Evolutionary conservation across 768 basidiomycete species (phyloP), one percentile per base, ranked within the genome.

Genomic region (Lepiota brunneoincarnata): DNA sequence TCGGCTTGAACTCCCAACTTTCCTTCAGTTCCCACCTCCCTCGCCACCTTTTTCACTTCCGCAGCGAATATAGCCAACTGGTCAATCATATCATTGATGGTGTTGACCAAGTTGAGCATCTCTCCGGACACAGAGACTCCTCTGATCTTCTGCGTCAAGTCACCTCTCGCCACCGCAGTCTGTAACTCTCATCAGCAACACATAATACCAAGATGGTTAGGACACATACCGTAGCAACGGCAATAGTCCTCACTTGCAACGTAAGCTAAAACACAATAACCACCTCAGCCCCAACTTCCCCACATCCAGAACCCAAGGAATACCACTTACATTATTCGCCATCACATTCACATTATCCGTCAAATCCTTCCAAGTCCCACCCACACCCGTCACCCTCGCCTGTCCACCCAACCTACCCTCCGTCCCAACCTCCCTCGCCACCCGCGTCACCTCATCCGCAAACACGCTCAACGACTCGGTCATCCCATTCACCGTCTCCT

Each of bases 1-100:
- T 98, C 93, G 3, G 97, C 97, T 64, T 97, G 95, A 0, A 96
- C 97, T 60, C 97, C 96, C 4, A 98, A 76, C 71, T 98, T 98
- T n/a, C 97, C 96, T 64, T 98, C 94, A 12, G 96, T 98, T 42
- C 96, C 96, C 64, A 99, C 96, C 69, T 99, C 95, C 31, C 93
- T 77, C 2, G 97, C 97, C 50, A 99, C 96, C 64, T 96, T 91
- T 71, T 94, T 98, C 55, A 98, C 78, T 61, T 82, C 80, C 4
- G 75, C 75, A 6, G 80, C 78, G 58, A 82, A 81, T 45, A 80
- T 81, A 21, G 76, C 77, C 55, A 82, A 65, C 52, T 82, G 79
- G 63, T 82, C 80, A 64, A 81, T 82, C 80, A 82, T 82, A 68
- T 89, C 87, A 71, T 98, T 98, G 82, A 98, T 98, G 15, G 97